Evolutionary conservation across 2,329 filamentous ascomycete species (phyloP).

Genomic region (Rachicladosporium sp.): DNA sequence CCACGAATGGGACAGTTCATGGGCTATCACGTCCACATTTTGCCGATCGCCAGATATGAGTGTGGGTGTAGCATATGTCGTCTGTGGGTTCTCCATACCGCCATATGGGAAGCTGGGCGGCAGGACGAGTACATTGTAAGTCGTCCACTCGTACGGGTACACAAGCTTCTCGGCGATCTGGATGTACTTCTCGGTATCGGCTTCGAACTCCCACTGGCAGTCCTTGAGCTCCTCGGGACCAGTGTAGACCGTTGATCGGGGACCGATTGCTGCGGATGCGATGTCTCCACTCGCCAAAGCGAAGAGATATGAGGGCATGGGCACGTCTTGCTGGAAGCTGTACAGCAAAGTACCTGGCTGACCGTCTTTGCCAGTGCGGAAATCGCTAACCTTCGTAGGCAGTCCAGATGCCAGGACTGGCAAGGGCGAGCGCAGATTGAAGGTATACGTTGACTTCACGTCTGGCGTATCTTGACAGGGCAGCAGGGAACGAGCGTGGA

Average conservation of each 20-base stretch:
- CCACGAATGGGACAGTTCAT: slow-evolving; percentile 68
- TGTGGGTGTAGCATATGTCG: slow-evolving; percentile 89
- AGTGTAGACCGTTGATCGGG: slow-evolving; percentile 71
- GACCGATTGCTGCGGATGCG: slow-evolving; percentile 71
- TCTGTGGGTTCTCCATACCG: slow-evolving; percentile 58
- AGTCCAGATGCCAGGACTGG: slow-evolving; percentile 89
- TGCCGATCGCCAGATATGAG: slow-evolving; percentile 74
- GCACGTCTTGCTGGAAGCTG: slow-evolving; percentile 77
- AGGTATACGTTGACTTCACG: slow-evolving; percentile 88
- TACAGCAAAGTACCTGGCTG: slow-evolving; percentile 51
- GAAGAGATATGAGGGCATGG: slow-evolving; percentile 89
- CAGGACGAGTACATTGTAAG: slow-evolving; percentile 86
- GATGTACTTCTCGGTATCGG: slow-evolving; percentile 85
- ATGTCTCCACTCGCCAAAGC: slow-evolving; percentile 81
- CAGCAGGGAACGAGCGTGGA: slow-evolving; percentile 85
- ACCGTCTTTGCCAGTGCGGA: slow-evolving; percentile 41
- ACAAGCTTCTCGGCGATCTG: slow-evolving; percentile 68
- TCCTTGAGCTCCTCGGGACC: slow-evolving; percentile 75
- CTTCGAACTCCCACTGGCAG: slow-evolving; percentile 84
- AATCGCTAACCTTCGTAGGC: slow-evolving; percentile 40
- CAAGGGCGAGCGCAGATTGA: slow-evolving; percentile 73
- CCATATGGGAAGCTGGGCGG: slow-evolving; percentile 81
- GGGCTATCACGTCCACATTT: slow-evolving; percentile 93
- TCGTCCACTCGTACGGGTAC: slow-evolving; percentile 84
- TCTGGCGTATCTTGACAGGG: slow-evolving; percentile 97